phyloP scores from a whole-genome alignment of 495 filamentous ascomycete species.

The Podospora pseudocomata region DNA sequence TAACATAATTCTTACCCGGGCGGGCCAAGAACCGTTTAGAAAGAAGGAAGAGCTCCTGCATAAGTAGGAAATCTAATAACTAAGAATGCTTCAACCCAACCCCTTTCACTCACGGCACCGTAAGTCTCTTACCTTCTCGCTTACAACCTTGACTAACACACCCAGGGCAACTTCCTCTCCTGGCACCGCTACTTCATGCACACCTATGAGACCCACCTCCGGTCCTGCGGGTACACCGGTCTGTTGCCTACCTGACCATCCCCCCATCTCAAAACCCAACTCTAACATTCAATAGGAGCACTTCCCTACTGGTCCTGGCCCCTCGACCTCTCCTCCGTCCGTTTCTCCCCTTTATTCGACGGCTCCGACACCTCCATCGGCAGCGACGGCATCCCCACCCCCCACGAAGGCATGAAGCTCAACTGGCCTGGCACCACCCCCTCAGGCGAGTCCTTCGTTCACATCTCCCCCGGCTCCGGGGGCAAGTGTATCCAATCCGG shows the following conservation, averaged over 20 bases:
- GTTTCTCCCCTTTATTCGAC: constrained; percentile 58
- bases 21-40: too few species aligned
- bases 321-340: constrained; percentile 45
- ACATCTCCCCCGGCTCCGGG: constrained; percentile 50
- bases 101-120: constrained; percentile 55
- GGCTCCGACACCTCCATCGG: constrained; percentile 57
- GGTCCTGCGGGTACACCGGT: constrained; percentile 65
- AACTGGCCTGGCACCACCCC: constrained; percentile 10
- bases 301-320: constrained; percentile 62
- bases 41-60: too few species aligned
- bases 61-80: too few species aligned
- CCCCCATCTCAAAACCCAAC: too few species aligned
- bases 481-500: constrained; percentile 63
- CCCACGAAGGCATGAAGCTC: constrained; percentile 26
- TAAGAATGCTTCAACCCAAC: too few species aligned
- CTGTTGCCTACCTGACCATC: too few species aligned
- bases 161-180: constrained; percentile 56
- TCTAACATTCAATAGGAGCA: too few species aligned
- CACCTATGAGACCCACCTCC: constrained; percentile 60
- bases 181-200: constrained; percentile 70
- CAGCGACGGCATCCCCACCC: constrained; percentile 54
- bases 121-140: too few species aligned
- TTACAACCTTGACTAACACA: too few species aligned
- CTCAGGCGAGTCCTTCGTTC: constrained; percentile 6
- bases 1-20: too few species aligned